These are phyloP conservation scores for Pseudocercospora fijiensis DNA, from an alignment of 2,329 filamentous ascomycete species.

Conservation along the genomic window DNA sequence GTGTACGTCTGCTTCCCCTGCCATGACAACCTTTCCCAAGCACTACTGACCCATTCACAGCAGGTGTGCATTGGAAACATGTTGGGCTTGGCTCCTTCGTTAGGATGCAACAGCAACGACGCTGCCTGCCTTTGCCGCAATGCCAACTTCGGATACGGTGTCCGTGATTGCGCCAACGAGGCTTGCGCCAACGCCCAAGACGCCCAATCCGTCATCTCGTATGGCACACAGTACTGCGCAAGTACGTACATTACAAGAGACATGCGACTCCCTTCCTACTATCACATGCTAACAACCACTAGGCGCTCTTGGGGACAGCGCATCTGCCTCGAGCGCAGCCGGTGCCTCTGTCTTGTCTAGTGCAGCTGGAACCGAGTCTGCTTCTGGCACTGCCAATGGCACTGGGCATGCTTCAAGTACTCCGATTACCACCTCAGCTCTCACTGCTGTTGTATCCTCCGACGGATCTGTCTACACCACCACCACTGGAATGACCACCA, in stretches of 20 bases:
- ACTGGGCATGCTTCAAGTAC: conserved; percentile 4
- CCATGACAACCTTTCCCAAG: background rate
- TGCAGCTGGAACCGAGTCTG: conserved; percentile 16
- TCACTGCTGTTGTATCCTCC: conserved; percentile 35
- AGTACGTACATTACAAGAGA: conserved; percentile 22
- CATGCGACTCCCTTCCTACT: background rate
- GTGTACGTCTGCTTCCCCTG: conserved; percentile 34
- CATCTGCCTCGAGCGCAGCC: conserved; percentile 22
- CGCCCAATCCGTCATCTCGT: conserved; percentile 36
- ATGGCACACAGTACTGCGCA: conserved; percentile 38
- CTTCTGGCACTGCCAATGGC: conserved; percentile 16
- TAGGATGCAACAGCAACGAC: conserved; percentile 37
- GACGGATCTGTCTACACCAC: conserved; percentile 35
- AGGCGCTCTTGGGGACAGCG: conserved; percentile 21
- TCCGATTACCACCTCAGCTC: conserved; percentile 34
- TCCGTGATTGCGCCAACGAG: conserved; percentile 42
- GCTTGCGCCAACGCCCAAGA: conserved; percentile 32
- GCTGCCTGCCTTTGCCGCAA: conserved; percentile 40
- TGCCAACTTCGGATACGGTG: conserved; percentile 41
- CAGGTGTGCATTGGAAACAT: conserved; percentile 42
- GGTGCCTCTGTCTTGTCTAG: conserved; percentile 21
- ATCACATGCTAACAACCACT: conserved; percentile 12
- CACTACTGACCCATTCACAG: conserved; percentile 26
- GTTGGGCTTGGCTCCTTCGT: conserved; percentile 33
- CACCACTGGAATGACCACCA: conserved; percentile 39